Base-by-base conservation (phyloP, 352 stramenopile species). In the Peronospora destructor region DNA sequence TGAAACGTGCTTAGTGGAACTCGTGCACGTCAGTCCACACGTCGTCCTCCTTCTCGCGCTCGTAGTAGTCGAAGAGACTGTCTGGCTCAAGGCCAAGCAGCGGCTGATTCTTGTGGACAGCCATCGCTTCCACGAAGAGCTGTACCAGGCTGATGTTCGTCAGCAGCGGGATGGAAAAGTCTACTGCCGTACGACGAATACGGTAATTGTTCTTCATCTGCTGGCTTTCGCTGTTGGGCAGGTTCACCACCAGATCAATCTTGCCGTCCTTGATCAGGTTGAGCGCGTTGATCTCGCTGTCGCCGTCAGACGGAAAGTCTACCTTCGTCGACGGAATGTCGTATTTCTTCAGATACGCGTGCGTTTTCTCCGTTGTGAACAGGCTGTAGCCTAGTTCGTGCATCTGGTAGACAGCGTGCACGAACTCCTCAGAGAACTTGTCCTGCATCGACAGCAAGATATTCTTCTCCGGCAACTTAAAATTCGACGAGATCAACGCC, bases 31-130 rank as follows among this genome's bases (percentile, higher is more conserved):
- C 66, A n/a, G 90, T 97, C 95, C 95, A 98, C 36, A 79, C 91
- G 65, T 98, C 88, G 54, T 93, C 74, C 33, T 70, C 68, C 52
- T 79, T 85, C 68, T 98, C 95, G 43, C 74, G 73, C 61, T 95
- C 71, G 78, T 99, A 99, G 66, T 98, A 97, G 61, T 98, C 95
- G 64, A 98, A 98, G 39, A 99, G 76, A 58, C 85, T 97, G 60
- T 95, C 81, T 13, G 94, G 73, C 51, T 98, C 85, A 17, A 98
- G 71, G 11, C 91, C 94, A 46, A 96, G 73, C 58, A 98, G 59
- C 47, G 72, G 90, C 81, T 93, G 59, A 54, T 96, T 81, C 66
- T 97, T 92, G 80, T 98, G 84, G 56, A 96, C 84, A 37, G 71
- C 76, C 70, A 97, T 91, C n/a, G 87, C 64, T 49, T 95, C 84